Evolutionary conservation across 306 rosid genomes (phyloP), one percentile per base, ranked within the genome.

Genomic region (Mimosa pudica): DNA sequence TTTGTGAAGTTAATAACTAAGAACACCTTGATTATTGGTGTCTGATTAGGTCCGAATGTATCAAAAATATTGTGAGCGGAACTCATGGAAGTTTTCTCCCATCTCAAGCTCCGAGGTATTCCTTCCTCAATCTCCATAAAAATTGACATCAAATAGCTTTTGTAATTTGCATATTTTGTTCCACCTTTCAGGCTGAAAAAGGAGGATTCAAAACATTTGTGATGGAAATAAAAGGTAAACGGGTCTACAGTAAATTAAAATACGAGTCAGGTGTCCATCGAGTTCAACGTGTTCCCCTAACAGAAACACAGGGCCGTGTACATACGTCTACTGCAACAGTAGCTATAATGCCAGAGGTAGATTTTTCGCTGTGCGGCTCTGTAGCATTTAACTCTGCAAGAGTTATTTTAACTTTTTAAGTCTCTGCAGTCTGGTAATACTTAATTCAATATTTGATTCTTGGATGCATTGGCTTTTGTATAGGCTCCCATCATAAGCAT

Each of bases 341-440:
- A 77, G 99, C 99, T 62, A 95, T 95, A 84, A 95, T 95, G 99
- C 99, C 99, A 36, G 98, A 93, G 99, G 99, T 95, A 88, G 82
- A 74, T 80, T 10, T 68, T 44, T 0, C 36, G 18, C 52, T 75
- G 36, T 75, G 62, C 61, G 60, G 73, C 72, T 32, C 35, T 66
- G 6, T 20, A 42, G 65, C 33, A n/a, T 83, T 35, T 82, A 62
- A 77, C 32, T 61, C 49, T 70, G 60, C 58, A 74, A 81, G 60
- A 49, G 69, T 69, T 73, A 8, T 66, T 58, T 68, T 8, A 75
- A 67, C 51, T 63, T 66, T 58, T 68, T 8, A 75, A 67, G 58
- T 63, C 52, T 69, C 70, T 36, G 80, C 79, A 70, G 66, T 46
- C 64, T 65, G 45, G 65, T 20, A 54, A 70, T 62, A 48, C 24